Evolutionary conservation across 768 basidiomycete genomes (phyloP), one percentile per base, ranked within the genome.

Genomic region (Hericium coralloides): DNA sequence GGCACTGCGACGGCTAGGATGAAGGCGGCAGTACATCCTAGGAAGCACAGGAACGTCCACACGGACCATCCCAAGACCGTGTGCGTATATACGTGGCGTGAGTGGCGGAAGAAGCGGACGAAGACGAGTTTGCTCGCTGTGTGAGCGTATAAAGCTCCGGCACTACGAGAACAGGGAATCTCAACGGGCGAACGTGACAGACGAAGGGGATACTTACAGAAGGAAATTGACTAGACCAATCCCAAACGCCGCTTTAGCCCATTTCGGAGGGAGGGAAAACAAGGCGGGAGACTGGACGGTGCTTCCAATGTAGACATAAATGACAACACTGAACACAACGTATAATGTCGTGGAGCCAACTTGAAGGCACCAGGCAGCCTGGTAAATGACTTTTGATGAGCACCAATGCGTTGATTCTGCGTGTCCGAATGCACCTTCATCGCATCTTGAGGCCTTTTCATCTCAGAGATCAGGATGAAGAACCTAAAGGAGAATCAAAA

Each of bases 391-490:
- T 43, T 7, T 4, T 17, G 18, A 7, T n/a, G 25, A 12, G 49
- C 9, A 25, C 25, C 49, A 26, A 31, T 8, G 10, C 2, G 31
- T 31, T 6, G 31, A 31, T 8, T 9, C 8, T 31, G 8, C 10
- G 31, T 6, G 20, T 23, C 8, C 17, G 47, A 18, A 3, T 9
- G 9, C 22, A 79, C 79, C 72, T 81, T 81, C 77, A 81, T 81
- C 6, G 79, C 79, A 60, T 81, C 79, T 59, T 74, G 64, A 1
- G 81, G 79, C 25, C 61, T 64, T 20, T 66, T 67, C 81, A 81
- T 81, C 62, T 82, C 80, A 14, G 80, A 81, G 31, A 80, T 79
- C n/a, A 81, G 64, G 41, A 81, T 75, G 60, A 81, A 81, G 63
- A 81, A 81, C 76, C 79, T 79, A 25, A 41, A 53, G 17, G n/a